Evolutionary conservation across 306 rosid species (phyloP), one percentile per base, ranked within the genome.

Genomic region (Cucumis cinereus): DNA sequence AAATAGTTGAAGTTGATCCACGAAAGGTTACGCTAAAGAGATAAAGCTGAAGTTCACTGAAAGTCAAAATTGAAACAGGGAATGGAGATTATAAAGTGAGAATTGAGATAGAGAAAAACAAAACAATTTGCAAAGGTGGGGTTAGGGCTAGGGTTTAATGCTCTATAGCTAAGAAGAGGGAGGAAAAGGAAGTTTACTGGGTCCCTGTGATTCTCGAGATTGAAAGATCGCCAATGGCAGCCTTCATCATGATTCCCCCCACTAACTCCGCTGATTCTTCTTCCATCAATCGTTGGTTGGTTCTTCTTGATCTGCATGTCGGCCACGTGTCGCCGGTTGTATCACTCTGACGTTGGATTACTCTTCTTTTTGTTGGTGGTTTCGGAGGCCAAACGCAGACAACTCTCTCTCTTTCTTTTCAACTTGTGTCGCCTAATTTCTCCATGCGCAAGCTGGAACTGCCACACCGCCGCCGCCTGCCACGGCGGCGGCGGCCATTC

Each of bases 311-410:
- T 82, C 60, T 83, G 87, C 87, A 80, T 86, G 98, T 86, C 82
- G 76, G 87, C 91, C 91, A 88, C 90, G 95, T 90, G 95, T 86
- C 96, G 86, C 87, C 77, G 49, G 80, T 71, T 84, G 43, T 74
- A 82, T 87, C 61, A 82, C 47, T 16, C 7, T 12, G 74, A 87
- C 87, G 83, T 81, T 85, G 85, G 88, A 79, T 76, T 77, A 61
- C 62, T 67, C 79, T 79, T 76, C 62, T 13, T 52, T 66, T 62
- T 89, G 89, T 81, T 86, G 89, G 89, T 80, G 74, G 87, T 84
- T 88, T 83, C 57, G 87, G 84, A 82, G 79, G 89, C 89, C 85
- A 81, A 80, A 73, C 82, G 43, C 80, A 74, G 89, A 86, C 89
- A 85, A 72, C 7, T 58, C 78, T 41, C 81, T 60, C 83, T 53